A percentile compares a stretch with the other conserved stretches of the same genome.
These are phyloP conservation scores for Seiridium unicorne DNA, from an alignment of 2,329 filamentous ascomycete species.

Conservation along the genomic window DNA sequence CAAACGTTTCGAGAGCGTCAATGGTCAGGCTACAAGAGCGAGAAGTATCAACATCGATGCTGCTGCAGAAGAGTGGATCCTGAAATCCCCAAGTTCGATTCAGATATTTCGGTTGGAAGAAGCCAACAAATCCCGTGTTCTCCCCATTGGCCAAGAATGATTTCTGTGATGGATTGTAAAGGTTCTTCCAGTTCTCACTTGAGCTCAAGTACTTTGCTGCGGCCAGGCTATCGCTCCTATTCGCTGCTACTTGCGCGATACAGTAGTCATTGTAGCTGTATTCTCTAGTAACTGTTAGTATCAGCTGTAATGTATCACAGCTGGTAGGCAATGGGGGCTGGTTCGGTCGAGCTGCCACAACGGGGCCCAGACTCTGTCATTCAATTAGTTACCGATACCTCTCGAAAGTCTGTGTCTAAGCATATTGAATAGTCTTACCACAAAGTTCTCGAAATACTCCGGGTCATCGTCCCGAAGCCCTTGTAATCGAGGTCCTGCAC, in stretches of 20 bases:
- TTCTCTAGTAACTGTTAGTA: constrained; percentile 36
- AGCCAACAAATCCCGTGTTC: constrained; percentile 66
- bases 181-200: constrained; percentile 65
- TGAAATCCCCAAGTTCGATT: constrained; percentile 70
- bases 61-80: constrained; percentile 63
- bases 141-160: constrained; percentile 51
- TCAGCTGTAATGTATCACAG: background rate
- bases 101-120: constrained; percentile 66
- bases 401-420: background rate
- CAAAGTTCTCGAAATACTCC: constrained; percentile 69
- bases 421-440: background rate
- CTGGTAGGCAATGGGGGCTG: background rate
- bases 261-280: constrained; percentile 78
- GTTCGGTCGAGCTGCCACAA: too few species aligned
- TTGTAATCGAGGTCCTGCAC: constrained; percentile 57
- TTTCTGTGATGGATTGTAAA: constrained; percentile 59
- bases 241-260: constrained; percentile 60
- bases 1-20: constrained; percentile 67
- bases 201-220: constrained; percentile 58
- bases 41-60: constrained; percentile 42
- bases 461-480: constrained; percentile 68
- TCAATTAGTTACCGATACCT: background rate
- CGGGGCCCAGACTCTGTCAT: background rate
- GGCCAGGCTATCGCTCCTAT: constrained; percentile 53
- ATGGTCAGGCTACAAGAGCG: constrained; percentile 55